Base-by-base conservation (phyloP, 2,329 filamentous ascomycete genomes). In the Berkeleyomyces rouxiae region DNA sequence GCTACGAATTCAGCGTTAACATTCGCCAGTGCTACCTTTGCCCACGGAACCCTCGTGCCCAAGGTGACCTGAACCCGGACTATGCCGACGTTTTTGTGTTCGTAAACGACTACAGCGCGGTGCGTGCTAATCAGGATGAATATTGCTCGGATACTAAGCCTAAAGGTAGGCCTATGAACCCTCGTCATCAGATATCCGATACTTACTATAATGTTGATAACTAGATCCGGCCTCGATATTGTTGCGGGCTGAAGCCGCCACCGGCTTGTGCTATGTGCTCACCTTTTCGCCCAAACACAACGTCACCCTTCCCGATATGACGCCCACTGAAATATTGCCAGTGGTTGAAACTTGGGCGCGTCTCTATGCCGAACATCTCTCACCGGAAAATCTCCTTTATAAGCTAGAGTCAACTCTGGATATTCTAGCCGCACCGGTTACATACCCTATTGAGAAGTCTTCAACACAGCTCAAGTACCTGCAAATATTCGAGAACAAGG, bases 401-500 rank as follows among this genome's bases (percentile, higher is more conserved):
- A 66, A 71, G 16, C 67, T 71, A 3, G 73, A 75, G 1, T 75
- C 75, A 1, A 67, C 69, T 0, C 68, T 72, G 23, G 71, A 77
- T 4, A 68, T 73, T 4, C 70, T 80, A 6, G 71, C 73, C 1
- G 68, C 77, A 71, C 67, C 70, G 3, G 71, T 74, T 64, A 71
- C 70, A 63, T 65, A 71, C 33, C 71, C 80, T 16, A 68, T 75
- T 6, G 74, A 75, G 37, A 59, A 40, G 33, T 16, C 65, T 1
- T 36, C 57, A 7, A 33, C 44, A 7, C 65, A 66, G 43, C 64
- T 66, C 3, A 83, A 87, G 61, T 97, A 95, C 75, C 96, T 99
- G 91, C 93, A 99, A 72, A 97, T 99, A 67, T 99, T 99, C 66
- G 93, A 99, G 76, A 99, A 99, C 78, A 99, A 99, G 75, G 93